Base-by-base conservation (phyloP, 768 basidiomycete genomes). In the Mycena venus region DNA sequence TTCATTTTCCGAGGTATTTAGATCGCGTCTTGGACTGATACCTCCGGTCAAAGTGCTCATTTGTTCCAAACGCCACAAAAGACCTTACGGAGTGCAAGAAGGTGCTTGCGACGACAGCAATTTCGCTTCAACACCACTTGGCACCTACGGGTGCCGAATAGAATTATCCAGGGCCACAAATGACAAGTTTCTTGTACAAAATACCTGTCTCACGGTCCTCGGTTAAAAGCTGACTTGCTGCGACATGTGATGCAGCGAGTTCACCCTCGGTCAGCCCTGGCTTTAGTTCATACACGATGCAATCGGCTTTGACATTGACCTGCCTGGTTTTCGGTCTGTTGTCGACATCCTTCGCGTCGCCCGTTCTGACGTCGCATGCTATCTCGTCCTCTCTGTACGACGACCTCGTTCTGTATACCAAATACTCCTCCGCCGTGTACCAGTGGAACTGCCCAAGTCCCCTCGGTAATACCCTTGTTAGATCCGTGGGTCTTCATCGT, bases 391-490 rank as follows among this genome's bases (percentile, higher is more conserved):
- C 49, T 34, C 70, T 82, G 14, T 87, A 85, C 63, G 75, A 81
- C 32, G 78, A 87, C 47, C 81, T 87, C 29, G 81, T 83, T 60
- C 84, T 75, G 14, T 87, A 86, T 64, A 81, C 85, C 0, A 85
- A 85, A 74, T 87, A 87, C 74, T 82, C 86, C 10, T 87, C 86
- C 4, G 86, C 85, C 12, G 82, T 82, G 15, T 87, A 87, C 68
- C 84, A 85, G 34, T 17, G 79, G 8, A 12, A 85, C 2, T 87
- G 87, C 61, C 83, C 82, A 7, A 81, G 82, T 27, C 87, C 86
- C 15, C 80, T 87, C 76, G 87, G 86, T 4, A 87, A 83, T 40
- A 78, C 69, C 5, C 82, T 87, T 55, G 59, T 88, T 31, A 14
- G 27, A 47, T 76, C 82, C 68, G 86, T 86, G 68, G 25, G 34